Conservation (phyloP, 345 rosid genomes). For the Aethionema arabicum region DNA sequence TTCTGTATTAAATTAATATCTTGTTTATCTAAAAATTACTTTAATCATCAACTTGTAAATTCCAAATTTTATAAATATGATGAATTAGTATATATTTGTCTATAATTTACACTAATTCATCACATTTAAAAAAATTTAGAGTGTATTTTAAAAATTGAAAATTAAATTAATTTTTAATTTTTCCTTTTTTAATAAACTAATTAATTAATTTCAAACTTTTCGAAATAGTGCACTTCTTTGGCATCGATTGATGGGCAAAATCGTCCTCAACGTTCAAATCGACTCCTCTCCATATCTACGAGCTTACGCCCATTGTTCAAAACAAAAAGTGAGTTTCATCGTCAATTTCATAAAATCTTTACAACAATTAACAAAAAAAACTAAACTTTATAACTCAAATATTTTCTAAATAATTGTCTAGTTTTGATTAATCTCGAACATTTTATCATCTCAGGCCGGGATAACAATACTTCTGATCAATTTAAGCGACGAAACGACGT, state of each 20-base stretch:
- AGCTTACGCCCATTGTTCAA: slow-evolving; percentile 81
- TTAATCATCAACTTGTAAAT: too few species aligned
- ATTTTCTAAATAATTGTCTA: slow-evolving; percentile 35
- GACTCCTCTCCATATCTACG: slow-evolving; percentile 62
- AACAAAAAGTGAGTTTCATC: slow-evolving; percentile 68
- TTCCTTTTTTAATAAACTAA: neutral
- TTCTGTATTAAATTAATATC: too few species aligned
- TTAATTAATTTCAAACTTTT: neutral
- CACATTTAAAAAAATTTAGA: too few species aligned
- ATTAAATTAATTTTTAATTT: too few species aligned
- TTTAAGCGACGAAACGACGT: slow-evolving; percentile 64
- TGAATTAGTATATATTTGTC: too few species aligned
- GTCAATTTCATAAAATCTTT: too few species aligned
- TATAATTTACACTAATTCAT: too few species aligned
- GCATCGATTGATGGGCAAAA: slow-evolving; percentile 95
- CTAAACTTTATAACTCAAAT: too few species aligned
- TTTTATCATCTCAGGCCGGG: slow-evolving; percentile 56
- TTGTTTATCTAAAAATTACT: too few species aligned
- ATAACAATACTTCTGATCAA: slow-evolving; percentile 79
- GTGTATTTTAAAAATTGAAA: too few species aligned
- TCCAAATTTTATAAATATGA: too few species aligned
- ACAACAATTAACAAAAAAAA: too few species aligned
- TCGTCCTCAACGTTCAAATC: slow-evolving; percentile 56
- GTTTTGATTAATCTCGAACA: slow-evolving; percentile 25
- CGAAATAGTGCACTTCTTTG: slow-evolving; percentile 79